Conservation (phyloP, 2,329 filamentous ascomycete genomes). For the Truncatella angustata region DNA sequence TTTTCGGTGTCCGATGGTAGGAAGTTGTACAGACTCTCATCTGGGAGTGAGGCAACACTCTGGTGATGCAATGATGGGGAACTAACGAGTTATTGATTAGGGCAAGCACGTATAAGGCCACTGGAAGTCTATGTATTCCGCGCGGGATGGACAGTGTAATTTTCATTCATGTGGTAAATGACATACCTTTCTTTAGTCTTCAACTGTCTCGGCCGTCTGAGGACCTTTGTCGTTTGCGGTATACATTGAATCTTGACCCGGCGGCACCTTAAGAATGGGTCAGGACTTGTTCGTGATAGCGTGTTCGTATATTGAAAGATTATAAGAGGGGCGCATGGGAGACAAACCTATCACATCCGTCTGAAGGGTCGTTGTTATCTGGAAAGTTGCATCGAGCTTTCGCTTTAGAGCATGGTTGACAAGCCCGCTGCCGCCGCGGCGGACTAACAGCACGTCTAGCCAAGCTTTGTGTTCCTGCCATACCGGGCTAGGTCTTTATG, state of each 20-base stretch:
- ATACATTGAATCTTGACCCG: constrained; percentile 21
- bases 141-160: no score
- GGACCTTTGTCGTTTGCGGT: constrained; percentile 25
- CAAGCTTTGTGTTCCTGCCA: not conserved
- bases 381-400: constrained; percentile 28
- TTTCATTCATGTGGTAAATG: not conserved
- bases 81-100: no score
- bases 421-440: constrained; percentile 25
- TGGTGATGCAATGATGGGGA: no score
- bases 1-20: no score
- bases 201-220: constrained; percentile 27
- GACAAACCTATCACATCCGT: constrained; percentile 25
- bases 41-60: no score
- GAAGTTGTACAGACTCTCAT: no score
- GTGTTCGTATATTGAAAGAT: not conserved
- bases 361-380: constrained; percentile 16
- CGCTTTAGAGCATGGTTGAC: constrained; percentile 26
- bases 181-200: constrained; percentile 19
- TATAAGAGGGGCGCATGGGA: not conserved
- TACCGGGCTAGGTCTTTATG: not conserved
- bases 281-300: not conserved
- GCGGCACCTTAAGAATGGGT: constrained; percentile 19
- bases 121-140: no score
- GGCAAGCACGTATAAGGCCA: no score
- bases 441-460: constrained; percentile 17